These are phyloP conservation scores for Coniophora puteana DNA, from an alignment of 1,284 basidiomycete genomes.

Conservation along the genomic window DNA sequence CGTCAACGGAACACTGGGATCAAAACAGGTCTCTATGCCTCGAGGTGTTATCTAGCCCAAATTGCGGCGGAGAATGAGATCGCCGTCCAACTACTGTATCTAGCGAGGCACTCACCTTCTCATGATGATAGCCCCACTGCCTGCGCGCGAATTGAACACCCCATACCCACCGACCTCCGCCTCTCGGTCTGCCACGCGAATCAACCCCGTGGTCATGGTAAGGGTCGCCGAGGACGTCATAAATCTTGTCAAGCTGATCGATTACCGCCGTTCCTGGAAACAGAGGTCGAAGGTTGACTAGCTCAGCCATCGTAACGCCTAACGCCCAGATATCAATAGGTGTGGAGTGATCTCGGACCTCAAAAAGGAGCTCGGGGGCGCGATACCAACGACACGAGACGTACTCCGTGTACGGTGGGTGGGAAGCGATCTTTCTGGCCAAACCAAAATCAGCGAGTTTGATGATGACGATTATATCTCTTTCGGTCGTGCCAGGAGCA, in stretches of 20 bases:
- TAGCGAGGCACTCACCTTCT: conserved; percentile 24
- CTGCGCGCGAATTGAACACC: conserved; percentile 50
- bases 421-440: conserved; percentile 2
- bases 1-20: conserved; percentile 40
- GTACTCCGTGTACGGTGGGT: conserved; percentile 6
- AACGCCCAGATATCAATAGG: conserved; percentile 66
- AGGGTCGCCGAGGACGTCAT: conserved; percentile 53
- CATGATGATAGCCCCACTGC: conserved; percentile 53
- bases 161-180: conserved; percentile 53
- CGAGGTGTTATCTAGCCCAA: conserved; percentile 45
- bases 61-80: neutral
- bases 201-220: conserved; percentile 48
- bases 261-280: conserved; percentile 59
- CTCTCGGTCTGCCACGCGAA: conserved; percentile 38
- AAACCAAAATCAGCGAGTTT: conserved; percentile 58
- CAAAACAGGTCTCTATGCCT: conserved; percentile 44
- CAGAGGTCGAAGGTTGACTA: conserved; percentile 55
- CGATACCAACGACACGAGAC: conserved; percentile 59
- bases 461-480: conserved; percentile 57
- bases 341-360: conserved; percentile 44
- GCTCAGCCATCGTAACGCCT: conserved; percentile 57
- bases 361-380: conserved; percentile 57
- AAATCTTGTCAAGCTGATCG: conserved; percentile 56
- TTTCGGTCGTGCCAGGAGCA: conserved; percentile 28
- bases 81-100: neutral